Percentiles rank a stretch among this genome's conserved stretches.
phyloP scores from a whole-genome alignment of 139 green algal genomes.

The Coelastrella sp. region DNA sequence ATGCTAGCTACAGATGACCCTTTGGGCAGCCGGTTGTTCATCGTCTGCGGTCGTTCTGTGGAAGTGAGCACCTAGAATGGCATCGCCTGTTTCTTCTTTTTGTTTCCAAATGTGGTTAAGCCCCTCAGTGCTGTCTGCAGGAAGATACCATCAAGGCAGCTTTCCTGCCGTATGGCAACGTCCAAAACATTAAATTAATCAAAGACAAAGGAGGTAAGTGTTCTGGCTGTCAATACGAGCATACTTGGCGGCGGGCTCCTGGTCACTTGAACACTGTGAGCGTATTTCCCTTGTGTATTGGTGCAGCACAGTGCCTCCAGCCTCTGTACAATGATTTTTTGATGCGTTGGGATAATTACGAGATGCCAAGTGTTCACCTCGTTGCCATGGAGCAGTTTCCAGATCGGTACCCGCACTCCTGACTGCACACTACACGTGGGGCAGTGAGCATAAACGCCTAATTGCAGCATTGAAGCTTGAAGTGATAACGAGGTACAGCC shows the following conservation, averaged over 20 bases:
- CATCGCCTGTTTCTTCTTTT: neutral
- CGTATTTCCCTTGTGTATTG: neutral
- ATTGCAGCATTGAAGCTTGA: too few species aligned
- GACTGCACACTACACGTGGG: neutral
- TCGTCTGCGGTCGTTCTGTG: conserved; percentile 80
- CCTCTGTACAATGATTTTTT: neutral
- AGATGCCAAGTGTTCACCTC: too few species aligned
- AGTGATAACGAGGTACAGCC: too few species aligned
- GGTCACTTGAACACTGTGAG: conserved; percentile 22
- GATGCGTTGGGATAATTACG: neutral
- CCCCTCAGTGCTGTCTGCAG: conserved; percentile 49
- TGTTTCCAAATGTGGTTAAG: neutral
- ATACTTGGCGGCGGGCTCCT: neutral
- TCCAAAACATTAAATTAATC: conserved; percentile 83
- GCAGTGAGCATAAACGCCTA: neutral
- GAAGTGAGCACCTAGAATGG: conserved; percentile 55
- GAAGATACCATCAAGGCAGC: conserved; percentile 66
- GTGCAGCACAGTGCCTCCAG: neutral
- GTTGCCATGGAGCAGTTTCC: too few species aligned
- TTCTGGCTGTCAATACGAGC: neutral
- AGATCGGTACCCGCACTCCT: conserved; percentile 3
- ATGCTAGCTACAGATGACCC: conserved; percentile 35
- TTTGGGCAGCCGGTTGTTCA: conserved; percentile 63
- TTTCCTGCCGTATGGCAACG: conserved; percentile 69
- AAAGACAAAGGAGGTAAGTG: conserved; percentile 84